Evolutionary conservation across 768 basidiomycete species (phyloP).

Genomic region (Melanogaster broomeanus): DNA sequence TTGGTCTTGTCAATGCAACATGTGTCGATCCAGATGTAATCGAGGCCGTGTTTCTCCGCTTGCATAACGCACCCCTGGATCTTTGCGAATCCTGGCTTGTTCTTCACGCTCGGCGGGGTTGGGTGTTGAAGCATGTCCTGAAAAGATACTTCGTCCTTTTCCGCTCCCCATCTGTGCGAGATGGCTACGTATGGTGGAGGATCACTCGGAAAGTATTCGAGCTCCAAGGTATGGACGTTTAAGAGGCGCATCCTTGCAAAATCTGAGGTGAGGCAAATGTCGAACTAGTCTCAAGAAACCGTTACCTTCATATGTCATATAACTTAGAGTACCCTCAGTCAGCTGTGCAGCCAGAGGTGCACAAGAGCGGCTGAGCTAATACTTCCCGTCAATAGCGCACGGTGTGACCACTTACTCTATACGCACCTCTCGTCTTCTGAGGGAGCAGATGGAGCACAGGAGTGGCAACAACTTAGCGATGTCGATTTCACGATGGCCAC

Average conservation of each 20-base stretch:
- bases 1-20: constrained; percentile 9
- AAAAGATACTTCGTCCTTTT: constrained; percentile 3
- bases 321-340: no score
- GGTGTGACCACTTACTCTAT: no score
- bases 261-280: not conserved
- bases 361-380: no score
- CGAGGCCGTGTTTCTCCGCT: not conserved
- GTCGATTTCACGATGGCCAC: no score
- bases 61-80: not conserved
- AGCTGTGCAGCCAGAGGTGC: no score
- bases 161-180: constrained; percentile 4
- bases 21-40: constrained; percentile 4
- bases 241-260: not conserved
- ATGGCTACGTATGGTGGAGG: constrained; percentile 1
- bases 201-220: not conserved
- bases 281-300: no score
- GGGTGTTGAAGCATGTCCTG: constrained; percentile 4
- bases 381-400: no score
- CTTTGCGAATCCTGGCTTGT: constrained; percentile 2
- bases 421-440: no score
- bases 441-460: no score
- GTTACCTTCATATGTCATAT: no score
- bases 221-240: not conserved
- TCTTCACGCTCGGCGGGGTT: not conserved
- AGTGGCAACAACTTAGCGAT: no score